Base-by-base conservation (phyloP, 495 filamentous ascomycete species). In the Penicillium arizonense region DNA sequence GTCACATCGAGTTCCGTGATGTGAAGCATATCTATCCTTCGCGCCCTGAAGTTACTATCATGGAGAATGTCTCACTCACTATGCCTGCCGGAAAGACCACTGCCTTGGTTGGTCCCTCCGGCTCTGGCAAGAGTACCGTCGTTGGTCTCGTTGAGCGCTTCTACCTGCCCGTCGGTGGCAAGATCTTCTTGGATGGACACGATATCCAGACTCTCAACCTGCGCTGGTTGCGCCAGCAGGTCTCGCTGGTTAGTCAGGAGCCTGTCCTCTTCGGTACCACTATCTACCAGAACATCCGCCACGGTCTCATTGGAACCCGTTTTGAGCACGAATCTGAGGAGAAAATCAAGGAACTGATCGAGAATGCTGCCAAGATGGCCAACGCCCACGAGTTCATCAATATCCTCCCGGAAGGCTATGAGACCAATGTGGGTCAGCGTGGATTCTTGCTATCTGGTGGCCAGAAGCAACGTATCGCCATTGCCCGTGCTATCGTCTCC, bases 11-110 rank as follows among this genome's bases (percentile, higher is more conserved):
- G 58, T 75, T 98, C n/a, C 77, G 84, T 57, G 75, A 89, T 53
- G 77, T 98, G 63, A 93, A 88, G 71, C 91, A 96, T 59, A 89
- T 96, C 58, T 98, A 98, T 58, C 94, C 94, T 6, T 96, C 91
- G 2, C 81, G 94, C 32, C 88, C 93, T 0, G 90, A 96, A 57
- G 92, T 96, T 20, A 82, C 83, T 11, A 85, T 97, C 20, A 91
- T 97, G 83, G 71, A 90, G 40, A 83, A 87, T 47, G 88, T 97
- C 47, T 88, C 77, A 46, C 79, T 98, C 11, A 58, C 75, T 0
- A 85, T 97, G 49, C 86, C 88, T 10, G 88, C 94, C 16, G 92
- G 92, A 14, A 91, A 96, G 70, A 88, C 85, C 26, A 90, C 89
- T 16, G 91, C 93, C 7, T 73, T 98, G 14, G 90, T 96, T 18